Evolutionary conservation across 768 basidiomycete species (phyloP), one percentile per base, ranked within the genome.

Genomic region (Tylopilus plumbeoviolaceoides): DNA sequence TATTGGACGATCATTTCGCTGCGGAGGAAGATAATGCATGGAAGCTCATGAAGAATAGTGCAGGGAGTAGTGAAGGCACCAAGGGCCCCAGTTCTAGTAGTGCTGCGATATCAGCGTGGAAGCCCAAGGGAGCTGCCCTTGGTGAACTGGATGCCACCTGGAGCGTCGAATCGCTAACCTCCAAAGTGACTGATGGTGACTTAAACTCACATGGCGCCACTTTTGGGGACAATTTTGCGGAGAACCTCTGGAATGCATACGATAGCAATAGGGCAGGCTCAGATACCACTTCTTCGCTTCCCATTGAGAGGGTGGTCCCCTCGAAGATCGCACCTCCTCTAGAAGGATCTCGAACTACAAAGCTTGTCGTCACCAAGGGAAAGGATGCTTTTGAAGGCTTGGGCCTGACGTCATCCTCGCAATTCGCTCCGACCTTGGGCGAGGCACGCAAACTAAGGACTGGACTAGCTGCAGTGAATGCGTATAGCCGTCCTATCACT

Each of bases 321-420:
- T 62, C 65, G 21, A 71, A 61, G 43, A 57, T 69, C 18, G 59
- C 57, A 25, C 61, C 64, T 47, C 65, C 51, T 25, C 40, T 41
- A 12, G 69, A 69, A 28, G 69, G 68, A 9, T 70, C 69, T 42
- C 68, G 68, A 43, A 59, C 54, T 21, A 69, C 67, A 9, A 69
- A 61, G 49, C 58, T 71, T 28, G n/a, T 62, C 39, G 54, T 71
- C 38, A 61, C 62, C 48, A 75, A 68, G 48, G 75, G 75, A 18
- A 86, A 78, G 58, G 90, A 92, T 63, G 91, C 90, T 5, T 92
- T 92, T 56, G 87, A 88, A 33, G 89, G 86, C 11, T 71, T 92
- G 43, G 88, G 82, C 8, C 64, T 87, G 20, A 66, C 70, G 53
- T 62, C 69, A 27, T 67, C 75, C n/a, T 60, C 69, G 25, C 75